phyloP scores from a whole-genome alignment of 768 basidiomycete species.

The Chalciporus chontae region DNA sequence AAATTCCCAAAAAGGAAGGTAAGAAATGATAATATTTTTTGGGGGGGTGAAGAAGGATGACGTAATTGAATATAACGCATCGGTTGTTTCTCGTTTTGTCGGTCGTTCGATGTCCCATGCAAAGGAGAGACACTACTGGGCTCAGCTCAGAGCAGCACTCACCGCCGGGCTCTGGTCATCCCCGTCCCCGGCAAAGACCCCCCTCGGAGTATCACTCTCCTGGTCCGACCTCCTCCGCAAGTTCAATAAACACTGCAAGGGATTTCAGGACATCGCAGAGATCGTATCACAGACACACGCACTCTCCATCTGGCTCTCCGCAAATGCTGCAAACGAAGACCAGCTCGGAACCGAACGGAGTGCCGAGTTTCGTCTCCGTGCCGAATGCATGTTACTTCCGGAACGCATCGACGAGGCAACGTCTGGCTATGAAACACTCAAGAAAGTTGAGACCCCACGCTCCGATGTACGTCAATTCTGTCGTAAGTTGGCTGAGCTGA shows the following conservation, averaged over 20 bases:
- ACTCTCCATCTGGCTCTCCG: conserved; percentile 53
- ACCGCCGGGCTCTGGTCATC: conserved; percentile 75
- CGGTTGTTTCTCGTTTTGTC: background rate
- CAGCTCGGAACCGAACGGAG: conserved; percentile 48
- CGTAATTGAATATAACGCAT: background rate
- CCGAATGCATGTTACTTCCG: conserved; percentile 55
- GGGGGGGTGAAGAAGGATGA: conserved; percentile 9
- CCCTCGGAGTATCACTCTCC: conserved; percentile 48
- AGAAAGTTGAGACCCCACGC: conserved; percentile 45
- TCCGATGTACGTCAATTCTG: conserved; percentile 50
- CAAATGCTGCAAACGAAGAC: conserved; percentile 50
- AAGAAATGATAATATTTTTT: background rate
- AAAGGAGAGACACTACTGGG: conserved; percentile 79
- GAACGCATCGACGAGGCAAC: conserved; percentile 57
- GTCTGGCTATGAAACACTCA: conserved; percentile 52
- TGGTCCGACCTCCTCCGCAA: conserved; percentile 84
- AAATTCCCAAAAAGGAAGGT: conserved; percentile 7
- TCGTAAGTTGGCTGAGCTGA: conserved; percentile 4
- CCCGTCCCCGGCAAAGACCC: conserved; percentile 54
- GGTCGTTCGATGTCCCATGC: conserved; percentile 36
- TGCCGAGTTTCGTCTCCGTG: conserved; percentile 32
- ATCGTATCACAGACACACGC: conserved; percentile 66
- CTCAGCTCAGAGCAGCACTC: conserved; percentile 65
- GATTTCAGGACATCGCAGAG: conserved; percentile 57
- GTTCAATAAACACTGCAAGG: conserved; percentile 79